Base-by-base conservation (phyloP, 495 filamentous ascomycete species). In the Penicillium antarcticum region DNA sequence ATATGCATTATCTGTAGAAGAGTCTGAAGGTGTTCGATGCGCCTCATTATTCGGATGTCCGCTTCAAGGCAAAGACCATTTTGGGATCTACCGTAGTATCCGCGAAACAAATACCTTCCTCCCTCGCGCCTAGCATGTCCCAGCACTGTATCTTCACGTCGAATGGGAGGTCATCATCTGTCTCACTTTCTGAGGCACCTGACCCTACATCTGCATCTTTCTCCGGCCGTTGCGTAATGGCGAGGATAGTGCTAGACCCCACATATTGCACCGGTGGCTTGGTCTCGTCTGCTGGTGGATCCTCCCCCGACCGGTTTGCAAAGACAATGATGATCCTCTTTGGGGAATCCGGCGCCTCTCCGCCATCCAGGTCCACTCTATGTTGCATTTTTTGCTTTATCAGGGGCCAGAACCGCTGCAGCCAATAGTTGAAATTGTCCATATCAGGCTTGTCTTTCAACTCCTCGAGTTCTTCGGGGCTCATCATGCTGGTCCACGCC, bases 351-450 rank as follows among this genome's bases (percentile, higher is more conserved):
- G 31, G 19, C 34, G 48, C 40, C 17, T 42, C 35, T 37, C 48
- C 45, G 6, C 47, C 57, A 42, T 69, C 67, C 14, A 62, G 19
- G 34, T 69, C 66, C n/a, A 38, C 38, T 7, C 52, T 40, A 52
- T 71, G 74, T 18, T 77, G 72, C 38, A 78, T 74, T 35, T 71
- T 63, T 44, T 61, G 60, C 36, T 76, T 69, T 11, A 92, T 74
- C 1, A 97, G 61, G 2, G 92, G 92, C 60, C 84, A 80, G 35
- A 97, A 74, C 37, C 92, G 76, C 55, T 85, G 82, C n/a, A 95
- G 70, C 94, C 94, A 98, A 69, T 96, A 98, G 18, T 81, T 81
- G 48, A 96, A 76, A 0, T 90, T 95, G 45, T 89, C 82, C 62
- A 88, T 68, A 53, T 96, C 91, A 8, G 91, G 87, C 53, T 85